phyloP scores from a whole-genome alignment of 805 yeast genomes.

The Candida quercuum region DNA sequence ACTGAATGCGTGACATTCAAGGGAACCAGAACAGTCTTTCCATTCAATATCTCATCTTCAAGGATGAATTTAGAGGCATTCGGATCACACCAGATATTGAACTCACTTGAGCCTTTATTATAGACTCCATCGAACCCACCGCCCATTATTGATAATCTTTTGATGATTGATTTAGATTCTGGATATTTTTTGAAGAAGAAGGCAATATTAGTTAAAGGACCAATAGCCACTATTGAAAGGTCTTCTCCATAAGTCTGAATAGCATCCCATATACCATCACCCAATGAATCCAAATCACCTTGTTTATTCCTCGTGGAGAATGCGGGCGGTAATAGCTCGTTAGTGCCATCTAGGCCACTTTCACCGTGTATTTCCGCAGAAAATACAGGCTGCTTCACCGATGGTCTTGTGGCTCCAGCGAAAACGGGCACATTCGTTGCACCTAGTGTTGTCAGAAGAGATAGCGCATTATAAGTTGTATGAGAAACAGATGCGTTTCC shows the following conservation, averaged over 20 bases:
- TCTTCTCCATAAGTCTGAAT: constrained; percentile 39
- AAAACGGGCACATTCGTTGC: constrained; percentile 55
- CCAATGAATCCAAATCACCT: constrained; percentile 37
- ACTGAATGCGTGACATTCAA: constrained; percentile 68
- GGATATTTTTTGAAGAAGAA: constrained; percentile 51
- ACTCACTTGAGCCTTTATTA: constrained; percentile 52
- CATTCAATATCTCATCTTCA: constrained; percentile 34
- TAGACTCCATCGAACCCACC: constrained; percentile 41
- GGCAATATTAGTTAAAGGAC: constrained; percentile 72
- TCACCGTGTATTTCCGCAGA: constrained; percentile 70
- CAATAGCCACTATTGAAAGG: constrained; percentile 65
- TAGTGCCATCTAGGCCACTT: constrained; percentile 75
- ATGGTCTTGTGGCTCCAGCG: constrained; percentile 57
- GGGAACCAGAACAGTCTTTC: constrained; percentile 53
- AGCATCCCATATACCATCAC: constrained; percentile 29
- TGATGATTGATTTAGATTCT: constrained; percentile 41
- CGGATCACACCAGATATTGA: constrained; percentile 73
- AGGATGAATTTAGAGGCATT: constrained; percentile 62
- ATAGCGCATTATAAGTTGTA: constrained; percentile 66
- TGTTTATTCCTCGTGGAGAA: constrained; percentile 26
- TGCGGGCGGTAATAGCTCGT: constrained; percentile 46
- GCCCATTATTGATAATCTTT: constrained; percentile 69
- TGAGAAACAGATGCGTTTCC: constrained; percentile 39
- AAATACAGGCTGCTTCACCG: constrained; percentile 40
- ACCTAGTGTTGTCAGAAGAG: constrained; percentile 53